Conservation (phyloP, 768 basidiomycete species). For the Galerina marginata region DNA sequence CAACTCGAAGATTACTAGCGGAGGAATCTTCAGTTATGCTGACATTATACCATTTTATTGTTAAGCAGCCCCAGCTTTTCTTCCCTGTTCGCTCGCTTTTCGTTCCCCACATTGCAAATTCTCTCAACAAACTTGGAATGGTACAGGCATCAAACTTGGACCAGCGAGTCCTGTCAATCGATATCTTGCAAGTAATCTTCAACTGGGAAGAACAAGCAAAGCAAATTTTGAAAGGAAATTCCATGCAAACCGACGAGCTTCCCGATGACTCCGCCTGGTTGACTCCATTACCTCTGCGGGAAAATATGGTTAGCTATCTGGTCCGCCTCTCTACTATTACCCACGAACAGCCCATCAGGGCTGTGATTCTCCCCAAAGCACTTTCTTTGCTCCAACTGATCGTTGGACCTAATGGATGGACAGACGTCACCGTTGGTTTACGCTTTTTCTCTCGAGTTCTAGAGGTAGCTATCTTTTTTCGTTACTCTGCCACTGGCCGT, state of each 20-base stretch:
- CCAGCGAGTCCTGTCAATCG: conserved; percentile 85
- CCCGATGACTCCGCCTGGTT: conserved; percentile 55
- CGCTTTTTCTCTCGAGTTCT: conserved; percentile 88
- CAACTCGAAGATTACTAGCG: conserved; percentile 81
- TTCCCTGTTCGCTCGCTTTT: conserved; percentile 93
- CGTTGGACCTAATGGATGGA: conserved; percentile 85
- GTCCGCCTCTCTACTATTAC: conserved; percentile 85
- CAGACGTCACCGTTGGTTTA: conserved; percentile 89
- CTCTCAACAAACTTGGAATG: conserved; percentile 87
- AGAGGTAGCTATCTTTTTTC: conserved; percentile 63
- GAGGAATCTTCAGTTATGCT: conserved; percentile 85
- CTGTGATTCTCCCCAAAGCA: conserved; percentile 63
- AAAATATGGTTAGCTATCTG: conserved; percentile 93
- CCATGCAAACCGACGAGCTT: conserved; percentile 24
- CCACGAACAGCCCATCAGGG: conserved; percentile 55
- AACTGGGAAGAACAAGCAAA: conserved; percentile 86
- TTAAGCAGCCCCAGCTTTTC: conserved; percentile 89
- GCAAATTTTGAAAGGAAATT: conserved; percentile 29
- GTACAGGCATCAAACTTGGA: conserved; percentile 73
- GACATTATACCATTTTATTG: conserved; percentile 90
- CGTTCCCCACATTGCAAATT: conserved; percentile 91
- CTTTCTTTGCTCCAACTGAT: conserved; percentile 75
- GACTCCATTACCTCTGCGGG: conserved; percentile 80
- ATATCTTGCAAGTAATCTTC: conserved; percentile 90
- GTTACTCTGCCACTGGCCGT: neutral